Base-by-base conservation (phyloP, 345 rosid genomes). In the Hypericum androsaemum region DNA sequence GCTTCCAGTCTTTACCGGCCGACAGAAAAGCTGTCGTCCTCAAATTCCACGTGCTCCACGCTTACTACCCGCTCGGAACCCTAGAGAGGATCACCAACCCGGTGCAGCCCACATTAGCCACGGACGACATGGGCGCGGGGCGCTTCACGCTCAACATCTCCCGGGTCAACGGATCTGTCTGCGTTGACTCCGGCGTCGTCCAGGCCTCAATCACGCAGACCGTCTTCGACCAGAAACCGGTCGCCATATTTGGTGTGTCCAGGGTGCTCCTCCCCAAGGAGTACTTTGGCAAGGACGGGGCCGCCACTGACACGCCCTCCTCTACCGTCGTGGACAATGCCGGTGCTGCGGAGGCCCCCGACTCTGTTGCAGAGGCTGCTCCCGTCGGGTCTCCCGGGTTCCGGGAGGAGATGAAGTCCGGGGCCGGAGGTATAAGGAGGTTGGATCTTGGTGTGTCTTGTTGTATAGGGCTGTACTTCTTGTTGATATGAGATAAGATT, bases 81-180 rank as follows among this genome's bases (percentile, higher is more conserved):
- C 77, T 92, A 3, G 94, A 92, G 58, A 85, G 87, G 39, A 85
- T 92, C 57, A 89, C 83, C 53, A 88, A 88, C 49, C 98, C 95
- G 43, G 80, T 85, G 43, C 82, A 88, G 47, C 98, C 98, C 8
- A 92, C 98, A 13, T 67, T 92, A 51, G 95, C 95, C 0, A 92
- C 97, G 8, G 97, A 92, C 48, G 68, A 58, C 38, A 81, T 60
- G 65, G 94, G 97, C 8, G 94, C 94, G 0, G 88, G 88, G 0
- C 76, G 86, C 2, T 85, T 68, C 66, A 88, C 95, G 7, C 80
- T 88, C 46, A 92, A 88, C 56, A 92, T 92, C 46, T 85, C 95
- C 0, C 60, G 88, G 56, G 76, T 77, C 41, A 92, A 92, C 43
- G 90, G 88, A 12, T 83, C 95, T 6, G 84, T 85, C 0, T 80